These are phyloP conservation scores for Trichoderma sp. DNA, from an alignment of 2,329 filamentous ascomycete species.

Conservation along the genomic window DNA sequence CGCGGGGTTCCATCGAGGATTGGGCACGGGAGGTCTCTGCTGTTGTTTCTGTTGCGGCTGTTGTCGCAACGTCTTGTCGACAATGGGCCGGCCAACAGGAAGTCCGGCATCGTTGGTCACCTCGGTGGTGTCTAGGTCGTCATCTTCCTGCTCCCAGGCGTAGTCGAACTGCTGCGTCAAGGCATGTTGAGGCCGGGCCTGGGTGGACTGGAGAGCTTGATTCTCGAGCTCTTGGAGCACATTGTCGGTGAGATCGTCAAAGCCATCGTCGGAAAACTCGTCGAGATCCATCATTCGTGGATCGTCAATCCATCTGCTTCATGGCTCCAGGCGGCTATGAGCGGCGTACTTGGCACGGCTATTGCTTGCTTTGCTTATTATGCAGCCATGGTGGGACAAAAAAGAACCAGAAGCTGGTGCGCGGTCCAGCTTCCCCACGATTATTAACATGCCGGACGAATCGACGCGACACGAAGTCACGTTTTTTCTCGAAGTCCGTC, in stretches of 20 bases:
- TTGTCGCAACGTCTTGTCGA: constrained; percentile 38
- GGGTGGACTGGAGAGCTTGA: constrained; percentile 61
- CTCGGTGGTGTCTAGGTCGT: constrained; percentile 58
- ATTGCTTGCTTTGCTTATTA: background rate
- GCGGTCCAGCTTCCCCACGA: background rate
- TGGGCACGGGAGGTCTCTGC: constrained; percentile 33
- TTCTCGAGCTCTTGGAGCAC: constrained; percentile 62
- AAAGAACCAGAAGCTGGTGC: background rate
- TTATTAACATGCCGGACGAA: background rate
- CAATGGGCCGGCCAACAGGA: constrained; percentile 37
- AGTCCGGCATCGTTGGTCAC: constrained; percentile 51
- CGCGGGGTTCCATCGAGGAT: constrained; percentile 41
- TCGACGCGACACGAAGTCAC: constrained; percentile 33
- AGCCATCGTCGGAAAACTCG: constrained; percentile 62
- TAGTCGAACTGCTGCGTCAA: constrained; percentile 35
- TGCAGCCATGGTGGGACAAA: constrained; percentile 2
- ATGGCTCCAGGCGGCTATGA: constrained; percentile 18
- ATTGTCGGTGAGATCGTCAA: constrained; percentile 59
- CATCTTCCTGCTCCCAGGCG: constrained; percentile 54
- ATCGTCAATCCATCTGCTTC: constrained; percentile 16
- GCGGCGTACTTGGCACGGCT: background rate
- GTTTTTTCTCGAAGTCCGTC: constrained; percentile 21
- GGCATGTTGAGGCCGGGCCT: constrained; percentile 46
- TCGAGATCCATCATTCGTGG: constrained; percentile 44
- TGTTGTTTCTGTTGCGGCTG: constrained; percentile 24